Percentiles rank a stretch among this genome's conserved stretches.
Conservation (phyloP, 2,329 filamentous ascomycete genomes). For the Diaporthe sp. region DNA sequence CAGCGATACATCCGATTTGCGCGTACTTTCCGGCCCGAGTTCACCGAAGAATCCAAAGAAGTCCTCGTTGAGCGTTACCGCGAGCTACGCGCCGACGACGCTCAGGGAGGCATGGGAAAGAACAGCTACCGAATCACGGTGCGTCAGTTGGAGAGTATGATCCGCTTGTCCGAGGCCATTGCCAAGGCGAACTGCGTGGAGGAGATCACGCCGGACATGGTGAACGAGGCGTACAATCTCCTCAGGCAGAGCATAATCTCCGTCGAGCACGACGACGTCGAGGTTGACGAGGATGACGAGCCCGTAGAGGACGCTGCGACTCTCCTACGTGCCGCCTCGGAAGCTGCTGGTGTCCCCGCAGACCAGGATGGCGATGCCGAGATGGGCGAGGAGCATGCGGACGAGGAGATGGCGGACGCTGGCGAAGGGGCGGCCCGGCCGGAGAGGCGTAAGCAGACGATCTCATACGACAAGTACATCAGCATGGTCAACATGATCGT, state of each 20-base stretch:
- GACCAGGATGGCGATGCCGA: slow-evolving; percentile 59
- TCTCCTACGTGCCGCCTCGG: slow-evolving; percentile 58
- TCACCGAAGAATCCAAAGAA: slow-evolving; percentile 86
- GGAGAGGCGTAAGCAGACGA: slow-evolving; percentile 76
- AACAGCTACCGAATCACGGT: slow-evolving; percentile 99
- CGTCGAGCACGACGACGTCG: slow-evolving; percentile 97
- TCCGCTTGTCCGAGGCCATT: slow-evolving; percentile 95
- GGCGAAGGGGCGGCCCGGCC: slow-evolving; percentile 29
- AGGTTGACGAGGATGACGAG: slow-evolving; percentile 76
- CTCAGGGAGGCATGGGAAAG: slow-evolving; percentile 90
- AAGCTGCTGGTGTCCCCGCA: slow-evolving; percentile 59
- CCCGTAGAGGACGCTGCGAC: slow-evolving; percentile 57
- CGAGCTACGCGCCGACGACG: slow-evolving; percentile 91
- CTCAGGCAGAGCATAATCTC: slow-evolving; percentile 95
- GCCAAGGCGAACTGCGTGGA: slow-evolving; percentile 97
- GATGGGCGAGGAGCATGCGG: slow-evolving; percentile 52
- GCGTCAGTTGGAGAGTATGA: slow-evolving; percentile 94
- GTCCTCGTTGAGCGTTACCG: slow-evolving; percentile 94
- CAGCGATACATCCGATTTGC: slow-evolving; percentile 98
- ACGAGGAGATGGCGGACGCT: slow-evolving; percentile 42
- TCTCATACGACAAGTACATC: slow-evolving; percentile 96
- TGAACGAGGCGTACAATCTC: slow-evolving; percentile 91
- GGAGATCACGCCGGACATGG: slow-evolving; percentile 85
- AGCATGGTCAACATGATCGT: slow-evolving; percentile 89
- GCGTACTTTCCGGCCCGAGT: slow-evolving; percentile 91